phyloP scores from a whole-genome alignment of 2,329 filamentous ascomycete genomes.

The Ceratocystis cubensis region DNA sequence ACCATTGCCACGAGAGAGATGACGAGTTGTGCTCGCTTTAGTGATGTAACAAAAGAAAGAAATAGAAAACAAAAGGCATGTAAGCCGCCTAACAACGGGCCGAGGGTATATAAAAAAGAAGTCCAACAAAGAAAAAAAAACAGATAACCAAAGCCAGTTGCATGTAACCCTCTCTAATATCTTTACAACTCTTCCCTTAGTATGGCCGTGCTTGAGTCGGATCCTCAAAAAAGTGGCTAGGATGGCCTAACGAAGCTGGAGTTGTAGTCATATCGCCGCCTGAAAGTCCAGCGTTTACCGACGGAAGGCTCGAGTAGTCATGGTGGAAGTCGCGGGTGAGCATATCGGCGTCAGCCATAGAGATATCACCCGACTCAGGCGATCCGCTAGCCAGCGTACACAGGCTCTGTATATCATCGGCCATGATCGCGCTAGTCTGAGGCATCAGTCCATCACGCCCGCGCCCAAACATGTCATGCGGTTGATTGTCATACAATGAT shows the following conservation, averaged over 20 bases:
- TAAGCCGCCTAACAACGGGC: not conserved
- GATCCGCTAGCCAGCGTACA: constrained; percentile 27
- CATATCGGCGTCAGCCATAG: constrained; percentile 29
- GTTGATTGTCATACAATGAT: constrained; percentile 21
- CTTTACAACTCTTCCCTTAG: not conserved
- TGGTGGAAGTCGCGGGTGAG: constrained; percentile 23
- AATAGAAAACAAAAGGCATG: not conserved
- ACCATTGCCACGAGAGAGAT: not conserved
- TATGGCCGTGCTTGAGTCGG: constrained; percentile 4
- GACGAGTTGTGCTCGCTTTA: not conserved
- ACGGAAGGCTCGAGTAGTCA: constrained; percentile 18
- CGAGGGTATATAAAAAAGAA: constrained; percentile 6
- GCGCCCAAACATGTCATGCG: constrained; percentile 15
- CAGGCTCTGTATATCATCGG: constrained; percentile 30
- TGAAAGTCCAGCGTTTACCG: constrained; percentile 23
- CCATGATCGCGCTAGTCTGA: constrained; percentile 29
- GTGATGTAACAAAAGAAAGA: not conserved
- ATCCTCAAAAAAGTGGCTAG: constrained; percentile 7
- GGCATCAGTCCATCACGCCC: constrained; percentile 19
- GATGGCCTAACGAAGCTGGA: not conserved
- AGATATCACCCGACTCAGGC: constrained; percentile 28
- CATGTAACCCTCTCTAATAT: too few species aligned
- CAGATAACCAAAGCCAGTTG: not conserved
- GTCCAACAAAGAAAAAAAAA: constrained; percentile 1
- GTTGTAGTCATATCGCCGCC: constrained; percentile 15